Conservation (phyloP, 441 rosid species). For the Dalechampia spathulata region DNA sequence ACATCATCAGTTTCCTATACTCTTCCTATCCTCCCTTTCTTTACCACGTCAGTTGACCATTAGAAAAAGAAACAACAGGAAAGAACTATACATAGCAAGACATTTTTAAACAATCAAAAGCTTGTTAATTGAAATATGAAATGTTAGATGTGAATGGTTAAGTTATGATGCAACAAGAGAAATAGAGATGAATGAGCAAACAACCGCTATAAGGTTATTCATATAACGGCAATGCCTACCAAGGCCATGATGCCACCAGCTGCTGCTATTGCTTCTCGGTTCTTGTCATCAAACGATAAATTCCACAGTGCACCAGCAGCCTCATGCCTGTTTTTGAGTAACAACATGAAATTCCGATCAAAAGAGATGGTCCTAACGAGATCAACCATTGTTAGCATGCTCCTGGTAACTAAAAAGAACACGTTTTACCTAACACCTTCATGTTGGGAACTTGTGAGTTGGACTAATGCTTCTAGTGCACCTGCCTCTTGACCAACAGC, state of each 20-base stretch:
- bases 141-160: neutral
- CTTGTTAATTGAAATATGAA: no score
- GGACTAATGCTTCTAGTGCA: constrained; percentile 44
- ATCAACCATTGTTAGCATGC: neutral
- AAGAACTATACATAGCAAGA: no score
- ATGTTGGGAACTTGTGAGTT: constrained; percentile 35
- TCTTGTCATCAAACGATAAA: constrained; percentile 49
- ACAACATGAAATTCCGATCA: constrained; percentile 6
- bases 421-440: constrained; percentile 45
- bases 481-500: constrained; percentile 43
- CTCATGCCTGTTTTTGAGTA: constrained; percentile 30
- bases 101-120: no score
- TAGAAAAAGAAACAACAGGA: no score
- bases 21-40: no score
- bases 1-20: no score
- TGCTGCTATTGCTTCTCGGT: constrained; percentile 50
- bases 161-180: neutral
- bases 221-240: constrained; percentile 23
- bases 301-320: constrained; percentile 61
- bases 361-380: no score
- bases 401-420: neutral
- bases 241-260: constrained; percentile 51
- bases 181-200: neutral
- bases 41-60: no score
- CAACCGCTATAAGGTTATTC: neutral